Percentiles rank a stretch among this genome's conserved stretches.
Evolutionary conservation across 2,329 filamentous ascomycete species (phyloP).

Genomic region (Colletotrichum sp.): DNA sequence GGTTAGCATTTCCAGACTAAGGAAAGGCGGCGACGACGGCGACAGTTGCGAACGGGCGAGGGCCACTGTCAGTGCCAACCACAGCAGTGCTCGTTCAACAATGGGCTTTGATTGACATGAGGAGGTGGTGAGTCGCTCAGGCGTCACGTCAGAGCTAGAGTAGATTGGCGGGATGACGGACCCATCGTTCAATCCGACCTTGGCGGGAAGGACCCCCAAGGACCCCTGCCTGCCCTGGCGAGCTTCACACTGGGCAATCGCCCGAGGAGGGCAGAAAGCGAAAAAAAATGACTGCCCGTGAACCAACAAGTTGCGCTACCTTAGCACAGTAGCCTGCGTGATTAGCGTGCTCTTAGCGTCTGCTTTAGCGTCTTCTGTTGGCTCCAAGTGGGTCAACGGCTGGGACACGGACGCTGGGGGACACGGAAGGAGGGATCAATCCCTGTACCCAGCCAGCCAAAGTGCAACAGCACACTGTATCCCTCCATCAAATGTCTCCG

Average conservation of each 20-base stretch:
- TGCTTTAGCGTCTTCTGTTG: not conserved
- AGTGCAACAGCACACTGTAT: not conserved
- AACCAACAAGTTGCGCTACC: conserved; percentile 1
- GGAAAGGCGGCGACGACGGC: not conserved
- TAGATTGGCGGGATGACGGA: conserved; percentile 9
- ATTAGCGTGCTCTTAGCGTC: not conserved
- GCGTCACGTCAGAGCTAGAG: not conserved
- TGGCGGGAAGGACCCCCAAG: not conserved
- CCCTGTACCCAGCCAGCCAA: not conserved
- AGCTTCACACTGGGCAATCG: not conserved
- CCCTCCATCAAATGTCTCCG: not conserved
- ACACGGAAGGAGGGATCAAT: not conserved
- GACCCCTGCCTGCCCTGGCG: not conserved
- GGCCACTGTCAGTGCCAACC: not conserved
- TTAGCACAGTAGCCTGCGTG: not conserved
- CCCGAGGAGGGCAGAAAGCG: not conserved
- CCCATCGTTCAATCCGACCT: not conserved
- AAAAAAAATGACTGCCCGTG: not conserved
- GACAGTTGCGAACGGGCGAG: not conserved
- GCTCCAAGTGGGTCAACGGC: not conserved
- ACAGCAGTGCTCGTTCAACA: not conserved
- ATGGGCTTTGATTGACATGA: not conserved
- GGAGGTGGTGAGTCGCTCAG: not conserved
- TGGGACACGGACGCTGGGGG: not conserved
- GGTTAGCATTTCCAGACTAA: not conserved